Conservation (phyloP, 306 rosid genomes). For the Pachyrhizus erosus region DNA sequence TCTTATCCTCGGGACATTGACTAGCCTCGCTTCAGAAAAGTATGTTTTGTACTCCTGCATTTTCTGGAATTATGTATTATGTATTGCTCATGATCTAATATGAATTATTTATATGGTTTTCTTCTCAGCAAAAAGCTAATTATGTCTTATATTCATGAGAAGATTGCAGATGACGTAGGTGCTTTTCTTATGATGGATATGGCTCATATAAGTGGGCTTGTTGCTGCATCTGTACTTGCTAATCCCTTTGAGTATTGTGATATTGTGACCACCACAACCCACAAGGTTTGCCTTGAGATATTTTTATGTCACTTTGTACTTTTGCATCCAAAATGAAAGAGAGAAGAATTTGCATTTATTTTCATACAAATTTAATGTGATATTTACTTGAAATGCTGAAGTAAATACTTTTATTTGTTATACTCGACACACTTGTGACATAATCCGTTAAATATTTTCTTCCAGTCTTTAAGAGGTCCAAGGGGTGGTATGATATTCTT, state of each 20-base stretch:
- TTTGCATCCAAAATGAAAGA: constrained; percentile 26
- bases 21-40: constrained; percentile 91
- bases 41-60: constrained; percentile 43
- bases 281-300: constrained; percentile 65
- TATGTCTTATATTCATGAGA: constrained; percentile 39
- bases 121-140: constrained; percentile 35
- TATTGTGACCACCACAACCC: constrained; percentile 97
- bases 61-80: constrained; percentile 30
- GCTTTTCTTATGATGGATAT: constrained; percentile 99
- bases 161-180: constrained; percentile 90
- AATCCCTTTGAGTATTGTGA: constrained; percentile 89
- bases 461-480: constrained; percentile 95
- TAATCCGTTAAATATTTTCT: constrained; percentile 27
- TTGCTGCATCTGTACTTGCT: constrained; percentile 89
- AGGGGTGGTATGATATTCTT: constrained; percentile 98
- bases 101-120: background rate
- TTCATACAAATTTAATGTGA: background rate
- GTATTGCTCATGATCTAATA: constrained; percentile 12
- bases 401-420: constrained; percentile 25
- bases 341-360: background rate
- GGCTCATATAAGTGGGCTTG: constrained; percentile 98
- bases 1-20: constrained; percentile 95
- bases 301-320: constrained; percentile 31
- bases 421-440: background rate
- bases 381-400: constrained; percentile 1